Base-by-base conservation (phyloP, 2,329 filamentous ascomycete species). In the Emmonsiellopsis sp. region DNA sequence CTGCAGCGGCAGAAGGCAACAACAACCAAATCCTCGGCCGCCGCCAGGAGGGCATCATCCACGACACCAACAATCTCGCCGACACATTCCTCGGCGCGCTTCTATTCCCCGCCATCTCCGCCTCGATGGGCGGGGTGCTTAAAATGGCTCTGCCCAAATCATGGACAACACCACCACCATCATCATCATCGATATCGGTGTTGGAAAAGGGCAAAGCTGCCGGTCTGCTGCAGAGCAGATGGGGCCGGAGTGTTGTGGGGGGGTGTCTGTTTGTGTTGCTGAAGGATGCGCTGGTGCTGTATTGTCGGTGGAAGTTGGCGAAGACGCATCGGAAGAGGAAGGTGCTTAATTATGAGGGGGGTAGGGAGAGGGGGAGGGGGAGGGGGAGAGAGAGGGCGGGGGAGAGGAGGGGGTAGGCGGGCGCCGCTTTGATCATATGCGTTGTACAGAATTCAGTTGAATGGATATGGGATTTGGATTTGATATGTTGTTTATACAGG, bases 211-310 rank as follows among this genome's bases (percentile, higher is more conserved):
- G 75, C 37, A 74, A 79, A 2, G 16, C 20, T 26, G 80, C 81
- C 0, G 85, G 87, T 0, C 75, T 97, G 30, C 69, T 98, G 34
- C 87, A 93, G 64, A 82, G 87, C 61, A 83, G 85, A 55, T 97
- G 93, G 89, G 93, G 90, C 1, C 79, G 93, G 53, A 96, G 88
- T 63, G 76, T 98, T 2, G 79, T 93, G 1, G 93, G 93, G 1
- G 93, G 93, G 0, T 93, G 89, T 65, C 72, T 95, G 16, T 95
- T 92, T 63, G 84, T 97, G 13, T 84, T 95, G 8, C 69, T 95
- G 51, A 93, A 92, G 68, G 83, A 85, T 66, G 79, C 79, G 6
- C 62, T 85, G 35, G 71, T 82, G 61, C 69, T 85, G 1, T 85
- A 85, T 62, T 82, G 73, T 49, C 69, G 74, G 54, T 77, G 74